Evolutionary conservation across 495 filamentous ascomycete species (phyloP).

Genomic region (Zalerion maritima): DNA sequence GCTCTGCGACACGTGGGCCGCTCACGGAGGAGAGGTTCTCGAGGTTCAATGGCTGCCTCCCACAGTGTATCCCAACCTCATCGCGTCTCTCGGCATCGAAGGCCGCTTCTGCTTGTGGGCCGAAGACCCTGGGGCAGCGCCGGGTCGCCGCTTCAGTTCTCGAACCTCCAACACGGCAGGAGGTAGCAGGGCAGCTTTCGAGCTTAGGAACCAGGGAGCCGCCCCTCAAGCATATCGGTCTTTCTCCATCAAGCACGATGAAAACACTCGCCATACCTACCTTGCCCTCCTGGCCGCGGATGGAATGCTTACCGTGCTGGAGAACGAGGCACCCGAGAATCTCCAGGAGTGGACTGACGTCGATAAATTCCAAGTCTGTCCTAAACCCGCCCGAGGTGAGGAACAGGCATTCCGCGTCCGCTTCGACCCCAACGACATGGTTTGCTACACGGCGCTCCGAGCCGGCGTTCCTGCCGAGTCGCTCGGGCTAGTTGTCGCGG

Average conservation of each 20-base stretch:
- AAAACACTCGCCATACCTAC: constrained; percentile 53
- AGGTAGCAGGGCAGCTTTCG: constrained; percentile 25
- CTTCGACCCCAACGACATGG: constrained; percentile 71
- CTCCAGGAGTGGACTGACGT: constrained; percentile 60
- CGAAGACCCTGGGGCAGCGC: constrained; percentile 63
- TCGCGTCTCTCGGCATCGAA: constrained; percentile 63
- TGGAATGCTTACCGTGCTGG: constrained; percentile 63
- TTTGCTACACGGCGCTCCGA: constrained; percentile 59
- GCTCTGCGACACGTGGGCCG: constrained; percentile 74
- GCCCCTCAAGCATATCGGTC: constrained; percentile 53
- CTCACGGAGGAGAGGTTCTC: constrained; percentile 80
- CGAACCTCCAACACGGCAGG: constrained; percentile 17
- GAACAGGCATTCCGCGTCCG: constrained; percentile 75
- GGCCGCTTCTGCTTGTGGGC: constrained; percentile 81
- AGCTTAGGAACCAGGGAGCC: constrained; percentile 25
- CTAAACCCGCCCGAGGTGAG: constrained; percentile 48
- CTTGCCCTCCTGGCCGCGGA: constrained; percentile 72
- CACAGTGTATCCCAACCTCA: constrained; percentile 39
- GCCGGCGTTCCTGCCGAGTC: constrained; percentile 62
- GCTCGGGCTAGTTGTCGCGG: constrained; percentile 64
- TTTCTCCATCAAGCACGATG: constrained; percentile 64
- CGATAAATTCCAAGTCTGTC: constrained; percentile 51
- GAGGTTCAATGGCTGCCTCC: constrained; percentile 72
- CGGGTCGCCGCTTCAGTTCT: constrained; percentile 61
- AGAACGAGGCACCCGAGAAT: constrained; percentile 76